A percentile compares a stretch with the other conserved stretches of the same genome.
Evolutionary conservation across 2,329 filamentous ascomycete genomes (phyloP).

Genomic region (Rhynchosporium graminicola): DNA sequence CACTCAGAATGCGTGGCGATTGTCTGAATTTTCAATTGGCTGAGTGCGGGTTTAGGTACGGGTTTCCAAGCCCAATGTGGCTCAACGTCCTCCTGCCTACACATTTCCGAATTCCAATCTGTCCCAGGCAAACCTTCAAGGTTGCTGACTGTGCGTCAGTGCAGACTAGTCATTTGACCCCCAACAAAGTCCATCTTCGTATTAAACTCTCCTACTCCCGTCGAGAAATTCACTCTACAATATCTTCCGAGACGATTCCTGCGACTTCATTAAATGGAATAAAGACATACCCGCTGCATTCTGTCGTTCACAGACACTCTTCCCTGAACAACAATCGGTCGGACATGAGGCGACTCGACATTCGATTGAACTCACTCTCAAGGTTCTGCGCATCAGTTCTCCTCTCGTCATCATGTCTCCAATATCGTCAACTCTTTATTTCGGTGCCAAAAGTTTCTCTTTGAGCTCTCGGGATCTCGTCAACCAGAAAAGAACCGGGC

Average conservation of each 20-base stretch:
- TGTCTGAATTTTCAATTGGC: not conserved
- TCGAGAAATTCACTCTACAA: not conserved
- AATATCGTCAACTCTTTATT: not conserved
- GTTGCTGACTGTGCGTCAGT: not conserved
- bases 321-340: not conserved
- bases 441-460: not conserved
- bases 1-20: not conserved
- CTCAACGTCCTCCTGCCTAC: not conserved
- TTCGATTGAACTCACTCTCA: not conserved
- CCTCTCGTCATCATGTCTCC: not conserved
- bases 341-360: not conserved
- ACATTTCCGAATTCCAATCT: not conserved
- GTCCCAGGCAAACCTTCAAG: conserved; percentile 5
- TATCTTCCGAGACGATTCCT: not conserved
- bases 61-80: not conserved
- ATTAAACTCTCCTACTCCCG: conserved; percentile 2
- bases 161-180: not conserved
- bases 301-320: too few species aligned
- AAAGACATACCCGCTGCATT: not conserved
- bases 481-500: not conserved
- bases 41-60: not conserved
- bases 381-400: too few species aligned
- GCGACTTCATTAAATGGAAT: not conserved
- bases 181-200: not conserved
- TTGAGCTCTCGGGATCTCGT: not conserved